Percentiles rank a stretch among this genome's conserved stretches.
Evolutionary conservation across 164 flowering plant genomes (phyloP).

Genomic region (Magnolia sinica): DNA sequence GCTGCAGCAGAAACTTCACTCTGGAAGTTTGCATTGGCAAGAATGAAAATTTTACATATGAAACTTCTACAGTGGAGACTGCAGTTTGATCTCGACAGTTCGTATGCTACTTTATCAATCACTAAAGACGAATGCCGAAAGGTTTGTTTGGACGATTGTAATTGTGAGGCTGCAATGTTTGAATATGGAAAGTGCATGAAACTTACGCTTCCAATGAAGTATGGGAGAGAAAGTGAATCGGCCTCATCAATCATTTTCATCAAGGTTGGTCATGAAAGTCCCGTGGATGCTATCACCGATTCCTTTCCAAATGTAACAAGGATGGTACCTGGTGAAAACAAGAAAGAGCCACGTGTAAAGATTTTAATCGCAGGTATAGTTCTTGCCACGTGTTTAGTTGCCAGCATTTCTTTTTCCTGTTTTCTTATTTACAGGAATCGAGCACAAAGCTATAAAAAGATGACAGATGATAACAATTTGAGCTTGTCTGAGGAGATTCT

Average conservation of each 20-base stretch:
- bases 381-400: neutral
- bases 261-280: neutral
- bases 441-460: neutral
- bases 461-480: neutral
- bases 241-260: neutral
- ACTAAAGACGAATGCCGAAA: slow-evolving; percentile 18
- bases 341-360: too few species aligned
- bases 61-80: neutral
- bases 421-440: neutral
- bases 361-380: neutral
- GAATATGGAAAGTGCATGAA: slow-evolving; percentile 11
- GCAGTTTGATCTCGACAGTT: slow-evolving; percentile 29
- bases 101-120: slow-evolving; percentile 6
- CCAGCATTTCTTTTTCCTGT: neutral
- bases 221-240: slow-evolving; percentile 3
- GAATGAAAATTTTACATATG: slow-evolving; percentile 1
- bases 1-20: slow-evolving; percentile 6
- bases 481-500: neutral
- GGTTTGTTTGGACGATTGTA: slow-evolving; percentile 36
- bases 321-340: too few species aligned
- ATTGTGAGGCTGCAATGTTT: slow-evolving; percentile 29
- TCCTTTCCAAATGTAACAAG: too few species aligned
- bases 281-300: too few species aligned
- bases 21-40: neutral
- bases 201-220: slow-evolving; percentile 31